Base-by-base conservation (phyloP, 2,329 filamentous ascomycete genomes). In the Aspergillus versicolor region DNA sequence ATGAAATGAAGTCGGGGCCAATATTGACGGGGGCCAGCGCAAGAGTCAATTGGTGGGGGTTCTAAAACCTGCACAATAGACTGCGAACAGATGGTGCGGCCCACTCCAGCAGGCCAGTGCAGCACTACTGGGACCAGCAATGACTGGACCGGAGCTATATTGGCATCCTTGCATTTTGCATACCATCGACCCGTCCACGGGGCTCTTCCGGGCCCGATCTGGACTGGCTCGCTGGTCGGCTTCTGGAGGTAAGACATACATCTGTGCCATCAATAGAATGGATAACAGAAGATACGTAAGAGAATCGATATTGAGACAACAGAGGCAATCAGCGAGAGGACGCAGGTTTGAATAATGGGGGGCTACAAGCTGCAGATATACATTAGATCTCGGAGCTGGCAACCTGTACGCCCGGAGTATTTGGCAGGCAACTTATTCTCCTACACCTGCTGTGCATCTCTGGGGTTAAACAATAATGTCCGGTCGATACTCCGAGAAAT, bases 41-140 rank as follows among this genome's bases (percentile, higher is more conserved):
- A 30, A 17, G 17, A 47, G 6, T 11, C n/a, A 32, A 27, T 13
- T 21, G 11, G 41, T 21, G 27, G 48, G 38, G 30, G 15, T 27
- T 38, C 46, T 52, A 56, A 61, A 58, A 59, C 56, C 51, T 58
- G 43, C 54, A 61, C 59, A 61, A 61, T 58, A 32, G 32, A 51
- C 48, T 41, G 44, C 42, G 56, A 48, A 50, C 56, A 56, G 22
- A 45, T 45, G 42, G 12, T 24, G 43, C 22, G 43, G 27, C 22
- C 43, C 24, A n/a, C 21, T 24, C 24, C 6, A n/a, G 43, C 22
- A 12, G 42, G 19, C 21, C 15, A 42, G 40, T 42, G 40, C 34
- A 37, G 34, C 34, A 15, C 34, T 7, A 15, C 34, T 37, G 34
- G 34, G 34, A 37, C 13, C 34, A 37, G 34, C 32, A 37, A 4